Conservation (phyloP, 345 rosid species). For the Sonneratia caseolaris region DNA sequence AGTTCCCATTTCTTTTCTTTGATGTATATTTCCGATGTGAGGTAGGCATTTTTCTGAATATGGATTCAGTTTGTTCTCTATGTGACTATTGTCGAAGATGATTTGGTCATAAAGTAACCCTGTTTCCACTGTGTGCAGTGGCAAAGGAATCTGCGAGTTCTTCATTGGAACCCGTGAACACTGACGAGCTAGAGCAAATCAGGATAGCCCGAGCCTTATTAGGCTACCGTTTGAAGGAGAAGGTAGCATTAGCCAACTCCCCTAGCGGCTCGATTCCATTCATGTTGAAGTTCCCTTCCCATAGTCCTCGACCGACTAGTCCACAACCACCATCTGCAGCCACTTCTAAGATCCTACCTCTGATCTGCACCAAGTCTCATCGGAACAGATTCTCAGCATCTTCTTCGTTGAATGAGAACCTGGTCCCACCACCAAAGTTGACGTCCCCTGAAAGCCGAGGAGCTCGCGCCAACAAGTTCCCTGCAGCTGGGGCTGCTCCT, state of each 20-base stretch:
- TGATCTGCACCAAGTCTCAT: constrained; percentile 55
- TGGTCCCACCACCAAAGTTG: constrained; percentile 9
- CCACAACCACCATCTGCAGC: constrained; percentile 62
- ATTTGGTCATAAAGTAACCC: not conserved
- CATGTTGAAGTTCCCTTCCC: constrained; percentile 52
- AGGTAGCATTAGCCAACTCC: constrained; percentile 47
- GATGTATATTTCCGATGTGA: too few species aligned
- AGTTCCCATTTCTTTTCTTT: too few species aligned
- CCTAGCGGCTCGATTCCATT: constrained; percentile 48
- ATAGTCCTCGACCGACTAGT: constrained; percentile 68
- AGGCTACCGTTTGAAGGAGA: constrained; percentile 75
- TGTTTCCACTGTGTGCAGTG: constrained; percentile 41
- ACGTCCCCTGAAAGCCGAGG: constrained; percentile 29
- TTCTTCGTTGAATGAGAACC: constrained; percentile 21
- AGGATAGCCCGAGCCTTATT: constrained; percentile 73
- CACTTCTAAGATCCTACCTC: constrained; percentile 84
- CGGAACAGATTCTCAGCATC: constrained; percentile 40
- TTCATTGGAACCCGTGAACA: constrained; percentile 63
- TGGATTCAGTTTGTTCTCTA: too few species aligned
- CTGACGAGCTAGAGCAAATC: constrained; percentile 87
- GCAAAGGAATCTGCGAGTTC: constrained; percentile 82
- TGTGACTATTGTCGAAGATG: not conserved
- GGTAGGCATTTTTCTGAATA: too few species aligned
- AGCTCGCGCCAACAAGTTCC: constrained; percentile 42
- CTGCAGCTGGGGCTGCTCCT: constrained; percentile 66